Percentiles rank a stretch among this genome's conserved stretches.
Conservation (phyloP, 306 rosid species). For the Vigna unguiculata region DNA sequence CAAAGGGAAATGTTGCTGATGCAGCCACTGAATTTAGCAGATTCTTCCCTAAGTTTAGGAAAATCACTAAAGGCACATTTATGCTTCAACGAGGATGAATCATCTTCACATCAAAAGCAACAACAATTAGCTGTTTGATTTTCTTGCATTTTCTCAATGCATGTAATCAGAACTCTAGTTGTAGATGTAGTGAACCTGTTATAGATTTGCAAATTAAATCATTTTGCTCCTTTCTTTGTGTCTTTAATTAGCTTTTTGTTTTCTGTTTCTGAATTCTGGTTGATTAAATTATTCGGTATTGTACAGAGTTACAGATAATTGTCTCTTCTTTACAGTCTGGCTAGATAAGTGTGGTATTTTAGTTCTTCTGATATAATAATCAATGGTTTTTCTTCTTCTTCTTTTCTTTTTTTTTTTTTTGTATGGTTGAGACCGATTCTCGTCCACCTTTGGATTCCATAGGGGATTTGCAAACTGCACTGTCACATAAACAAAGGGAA, state of each 20-base stretch:
- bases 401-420: too few relatives aligned
- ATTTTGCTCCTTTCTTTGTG: constrained; percentile 24
- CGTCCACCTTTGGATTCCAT: constrained; percentile 37
- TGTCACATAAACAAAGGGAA: not conserved
- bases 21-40: constrained; percentile 62
- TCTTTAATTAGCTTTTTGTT: not conserved
- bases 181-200: constrained; percentile 49
- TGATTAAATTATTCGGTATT: constrained; percentile 39
- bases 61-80: constrained; percentile 61
- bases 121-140: constrained; percentile 82
- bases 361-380: not conserved
- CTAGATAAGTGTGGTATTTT: constrained; percentile 29
- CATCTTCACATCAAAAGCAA: constrained; percentile 71
- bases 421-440: constrained; percentile 35
- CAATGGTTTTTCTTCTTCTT: too few relatives aligned
- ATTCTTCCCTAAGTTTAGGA: constrained; percentile 63
- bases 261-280: constrained; percentile 22
- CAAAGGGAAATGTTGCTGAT: constrained; percentile 78
- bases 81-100: constrained; percentile 81
- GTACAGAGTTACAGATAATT: constrained; percentile 43
- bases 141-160: constrained; percentile 44
- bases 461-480: constrained; percentile 4
- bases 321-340: constrained; percentile 61
- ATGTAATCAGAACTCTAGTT: constrained; percentile 50
- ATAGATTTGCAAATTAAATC: constrained; percentile 43